A percentile compares a stretch with the other conserved stretches of the same genome.
These are phyloP conservation scores for Huntiella abstrusa DNA, from an alignment of 2,329 filamentous ascomycete genomes.

Conservation along the genomic window DNA sequence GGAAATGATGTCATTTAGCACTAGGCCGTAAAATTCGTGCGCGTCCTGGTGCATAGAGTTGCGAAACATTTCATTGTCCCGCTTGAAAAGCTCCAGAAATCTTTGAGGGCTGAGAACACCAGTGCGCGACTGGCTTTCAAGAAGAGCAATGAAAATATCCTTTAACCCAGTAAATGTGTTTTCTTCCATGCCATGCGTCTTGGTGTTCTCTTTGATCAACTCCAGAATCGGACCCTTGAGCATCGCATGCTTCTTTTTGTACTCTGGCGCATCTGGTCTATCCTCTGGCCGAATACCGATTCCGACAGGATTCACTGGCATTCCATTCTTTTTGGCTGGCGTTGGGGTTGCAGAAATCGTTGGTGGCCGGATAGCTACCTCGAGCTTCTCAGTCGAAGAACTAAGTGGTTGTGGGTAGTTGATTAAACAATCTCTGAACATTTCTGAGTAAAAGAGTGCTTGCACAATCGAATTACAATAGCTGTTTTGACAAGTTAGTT, in stretches of 20 bases:
- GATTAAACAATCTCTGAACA: slow-evolving; percentile 85
- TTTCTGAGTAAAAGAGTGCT: slow-evolving; percentile 85
- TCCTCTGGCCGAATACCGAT: slow-evolving; percentile 58
- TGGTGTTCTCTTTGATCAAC: slow-evolving; percentile 61
- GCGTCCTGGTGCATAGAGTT: slow-evolving; percentile 97
- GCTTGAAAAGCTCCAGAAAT: slow-evolving; percentile 82
- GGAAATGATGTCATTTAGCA: slow-evolving; percentile 89
- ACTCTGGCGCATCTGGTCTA: slow-evolving; percentile 85
- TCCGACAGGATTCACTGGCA: slow-evolving; percentile 15
- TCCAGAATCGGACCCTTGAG: slow-evolving; percentile 73
- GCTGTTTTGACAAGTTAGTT: slow-evolving; percentile 26
- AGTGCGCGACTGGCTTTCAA: slow-evolving; percentile 61
- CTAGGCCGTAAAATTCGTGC: slow-evolving; percentile 85
- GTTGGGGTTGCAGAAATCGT: slow-evolving; percentile 25
- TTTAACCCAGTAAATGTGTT: slow-evolving; percentile 87
- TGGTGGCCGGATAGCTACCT: slow-evolving; percentile 41
- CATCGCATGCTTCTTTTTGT: slow-evolving; percentile 93
- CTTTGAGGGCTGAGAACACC: slow-evolving; percentile 83
- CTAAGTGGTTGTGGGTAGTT: slow-evolving; percentile 66
- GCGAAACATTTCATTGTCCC: slow-evolving; percentile 93
- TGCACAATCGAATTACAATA: slow-evolving; percentile 98
- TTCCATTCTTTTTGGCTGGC: slow-evolving; percentile 16
- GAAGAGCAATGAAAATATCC: slow-evolving; percentile 85
- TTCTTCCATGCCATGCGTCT: slow-evolving; percentile 79
- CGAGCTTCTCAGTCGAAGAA: slow-evolving; percentile 44